Conservation (phyloP, 2,329 filamentous ascomycete genomes). For the Ophiosphaerella narmari region DNA sequence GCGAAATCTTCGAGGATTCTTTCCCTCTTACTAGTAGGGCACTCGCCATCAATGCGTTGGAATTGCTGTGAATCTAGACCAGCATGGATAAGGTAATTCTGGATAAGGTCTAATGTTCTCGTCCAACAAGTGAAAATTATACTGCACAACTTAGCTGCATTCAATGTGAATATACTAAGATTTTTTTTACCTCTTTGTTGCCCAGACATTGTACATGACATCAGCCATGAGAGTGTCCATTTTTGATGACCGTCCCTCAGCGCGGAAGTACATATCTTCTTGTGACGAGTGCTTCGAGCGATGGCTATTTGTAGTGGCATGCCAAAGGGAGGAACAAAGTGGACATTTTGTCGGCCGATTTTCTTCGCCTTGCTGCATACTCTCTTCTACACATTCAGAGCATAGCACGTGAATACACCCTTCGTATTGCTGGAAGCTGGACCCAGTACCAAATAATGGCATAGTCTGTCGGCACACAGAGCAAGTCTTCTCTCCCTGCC, state of each 20-base stretch:
- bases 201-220: slow-evolving; percentile 29
- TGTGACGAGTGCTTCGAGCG: slow-evolving; percentile 7
- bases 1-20: slow-evolving; percentile 48
- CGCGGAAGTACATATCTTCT: slow-evolving; percentile 36
- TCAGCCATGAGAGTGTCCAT: slow-evolving; percentile 42
- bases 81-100: slow-evolving; percentile 12
- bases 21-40: slow-evolving; percentile 44
- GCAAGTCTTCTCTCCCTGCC: slow-evolving; percentile 36
- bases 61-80: slow-evolving; percentile 17
- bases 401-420: slow-evolving; percentile 43
- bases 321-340: slow-evolving; percentile 25
- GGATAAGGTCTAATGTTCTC: slow-evolving; percentile 30
- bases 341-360: slow-evolving; percentile 19
- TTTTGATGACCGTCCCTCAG: slow-evolving; percentile 40
- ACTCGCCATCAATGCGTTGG: slow-evolving; percentile 54
- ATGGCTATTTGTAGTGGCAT: neutral
- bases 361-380: slow-evolving; percentile 12
- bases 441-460: slow-evolving; percentile 21
- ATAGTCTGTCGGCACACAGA: slow-evolving; percentile 37
- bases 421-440: slow-evolving; percentile 27
- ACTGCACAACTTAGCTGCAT: slow-evolving; percentile 8
- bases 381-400: slow-evolving; percentile 39
- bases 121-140: slow-evolving; percentile 43
- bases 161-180: neutral
- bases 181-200: slow-evolving; percentile 33